Base-by-base conservation (phyloP, 2,329 filamentous ascomycete genomes). In the Dryadomyces quercivorus region DNA sequence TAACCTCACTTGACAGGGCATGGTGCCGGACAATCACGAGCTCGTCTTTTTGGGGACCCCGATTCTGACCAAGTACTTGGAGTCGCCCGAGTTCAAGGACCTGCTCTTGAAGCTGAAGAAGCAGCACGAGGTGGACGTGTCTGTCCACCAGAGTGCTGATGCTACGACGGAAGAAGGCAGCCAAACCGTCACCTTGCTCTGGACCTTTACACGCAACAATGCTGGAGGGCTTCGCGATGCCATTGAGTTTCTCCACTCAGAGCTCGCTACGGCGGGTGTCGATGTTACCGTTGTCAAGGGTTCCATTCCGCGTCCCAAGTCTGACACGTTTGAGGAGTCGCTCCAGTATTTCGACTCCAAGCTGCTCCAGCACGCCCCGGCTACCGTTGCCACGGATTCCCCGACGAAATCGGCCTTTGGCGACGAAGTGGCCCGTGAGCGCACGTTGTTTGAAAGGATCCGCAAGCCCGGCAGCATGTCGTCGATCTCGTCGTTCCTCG, bases 261-360 rank as follows among this genome's bases (percentile, higher is more conserved):
- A 90, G 58, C 81, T 97, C 58, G 87, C 94, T 31, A 85, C 88
- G 47, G 86, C 90, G 49, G 87, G 88, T n/a, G 81, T 96, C n/a
- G 89, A 97, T 63, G 80, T 85, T 10, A 87, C 80, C 55, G 84
- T 90, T 45, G 84, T 97, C 64, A 94, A 94, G 69, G 93, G 93
- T 52, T 85, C 89, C n/a, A 93, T 97, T 60, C 90, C 92, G 20
- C 86, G 93, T n/a, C 93, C 93, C 59, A 96, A 97, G 73, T 97
- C 93, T 1, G 93, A 98, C 68, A 96, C 93, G 0, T 98, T 98
- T 60, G 93, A 98, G 67, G 92, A 98, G 63, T 95, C 92, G 8
- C 77, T 97, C 52, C 92, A 91, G 55, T 97, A 91, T 73, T 98
- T 98, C 65, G 88, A 96, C 66, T 96, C 92, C 2, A 97, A 96